Evolutionary conservation across 2,329 filamentous ascomycete genomes (phyloP).

Genomic region (Arthrinium puccinioides): DNA sequence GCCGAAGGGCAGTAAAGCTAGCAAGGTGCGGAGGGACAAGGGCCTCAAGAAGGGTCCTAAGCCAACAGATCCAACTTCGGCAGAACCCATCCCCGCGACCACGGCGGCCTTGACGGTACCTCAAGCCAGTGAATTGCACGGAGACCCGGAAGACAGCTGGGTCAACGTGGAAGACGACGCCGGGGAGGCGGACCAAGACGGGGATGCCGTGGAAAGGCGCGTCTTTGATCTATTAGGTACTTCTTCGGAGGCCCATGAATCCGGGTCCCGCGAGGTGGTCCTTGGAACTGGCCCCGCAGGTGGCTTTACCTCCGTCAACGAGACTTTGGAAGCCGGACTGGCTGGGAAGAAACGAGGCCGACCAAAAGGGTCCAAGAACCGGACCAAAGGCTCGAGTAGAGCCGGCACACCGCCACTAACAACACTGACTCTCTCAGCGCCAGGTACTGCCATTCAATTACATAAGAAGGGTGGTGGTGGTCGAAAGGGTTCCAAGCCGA

Average conservation of each 20-base stretch:
- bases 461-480: too few relatives aligned
- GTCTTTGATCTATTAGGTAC: conserved; percentile 14
- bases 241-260: conserved; percentile 11
- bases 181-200: conserved; percentile 20
- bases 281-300: conserved; percentile 16
- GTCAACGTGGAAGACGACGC: conserved; percentile 34
- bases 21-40: conserved; percentile 40
- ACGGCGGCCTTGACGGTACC: too few relatives aligned
- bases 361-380: conserved; percentile 31
- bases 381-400: conserved; percentile 15
- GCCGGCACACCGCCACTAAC: neutral
- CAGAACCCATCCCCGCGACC: too few relatives aligned
- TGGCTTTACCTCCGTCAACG: conserved; percentile 23
- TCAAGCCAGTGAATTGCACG: conserved; percentile 9
- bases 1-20: conserved; percentile 49
- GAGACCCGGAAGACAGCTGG: conserved; percentile 34
- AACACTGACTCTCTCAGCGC: too few relatives aligned
- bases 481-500: neutral
- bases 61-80: conserved; percentile 16
- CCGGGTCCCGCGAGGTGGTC: conserved; percentile 10
- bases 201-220: conserved; percentile 17
- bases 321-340: conserved; percentile 13
- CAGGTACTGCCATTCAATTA: too few relatives aligned
- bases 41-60: conserved; percentile 39
- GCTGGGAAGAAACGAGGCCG: conserved; percentile 31